phyloP scores from a whole-genome alignment of 192 early-diverging fungal genomes.

The Radiomyces spectabilis region DNA sequence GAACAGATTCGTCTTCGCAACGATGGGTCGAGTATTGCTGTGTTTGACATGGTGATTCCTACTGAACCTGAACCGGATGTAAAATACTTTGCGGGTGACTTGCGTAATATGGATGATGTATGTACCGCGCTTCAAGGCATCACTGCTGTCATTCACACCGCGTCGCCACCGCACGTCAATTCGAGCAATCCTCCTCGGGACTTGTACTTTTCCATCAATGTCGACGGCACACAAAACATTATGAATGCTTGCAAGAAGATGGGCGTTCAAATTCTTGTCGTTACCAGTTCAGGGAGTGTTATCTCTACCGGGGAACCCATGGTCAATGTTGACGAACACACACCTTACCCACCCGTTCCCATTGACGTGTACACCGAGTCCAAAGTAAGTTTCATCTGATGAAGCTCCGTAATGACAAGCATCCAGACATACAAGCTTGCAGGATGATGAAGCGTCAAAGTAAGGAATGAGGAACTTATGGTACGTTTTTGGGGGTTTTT shows the following conservation, averaged over 20 bases:
- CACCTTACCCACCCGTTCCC: constrained; percentile 62
- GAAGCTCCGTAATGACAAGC: background rate
- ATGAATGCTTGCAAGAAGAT: constrained; percentile 60
- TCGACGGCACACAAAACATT: constrained; percentile 83
- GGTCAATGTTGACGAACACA: constrained; percentile 73
- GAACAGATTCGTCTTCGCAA: constrained; percentile 61
- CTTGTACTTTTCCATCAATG: constrained; percentile 72
- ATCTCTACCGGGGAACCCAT: constrained; percentile 71
- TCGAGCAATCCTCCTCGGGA: constrained; percentile 53
- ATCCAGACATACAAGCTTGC: background rate
- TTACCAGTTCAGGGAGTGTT: constrained; percentile 87
- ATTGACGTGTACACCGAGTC: constrained; percentile 94
- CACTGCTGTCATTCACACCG: constrained; percentile 82
- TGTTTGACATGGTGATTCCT: constrained; percentile 74
- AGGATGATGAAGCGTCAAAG: background rate
- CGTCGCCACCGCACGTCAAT: constrained; percentile 67
- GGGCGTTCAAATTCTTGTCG: constrained; percentile 69
- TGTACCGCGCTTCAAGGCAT: constrained; percentile 51
- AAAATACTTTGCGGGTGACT: constrained; percentile 38
- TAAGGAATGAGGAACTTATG: background rate
- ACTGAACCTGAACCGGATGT: constrained; percentile 32
- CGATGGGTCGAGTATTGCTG: constrained; percentile 50
- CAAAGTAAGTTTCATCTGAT: constrained; percentile 44
- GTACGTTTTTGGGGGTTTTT: background rate
- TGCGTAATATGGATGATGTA: constrained; percentile 50